phyloP scores from a whole-genome alignment of 1,284 basidiomycete genomes.

The Microbotryum lychnidis-dioicae region DNA sequence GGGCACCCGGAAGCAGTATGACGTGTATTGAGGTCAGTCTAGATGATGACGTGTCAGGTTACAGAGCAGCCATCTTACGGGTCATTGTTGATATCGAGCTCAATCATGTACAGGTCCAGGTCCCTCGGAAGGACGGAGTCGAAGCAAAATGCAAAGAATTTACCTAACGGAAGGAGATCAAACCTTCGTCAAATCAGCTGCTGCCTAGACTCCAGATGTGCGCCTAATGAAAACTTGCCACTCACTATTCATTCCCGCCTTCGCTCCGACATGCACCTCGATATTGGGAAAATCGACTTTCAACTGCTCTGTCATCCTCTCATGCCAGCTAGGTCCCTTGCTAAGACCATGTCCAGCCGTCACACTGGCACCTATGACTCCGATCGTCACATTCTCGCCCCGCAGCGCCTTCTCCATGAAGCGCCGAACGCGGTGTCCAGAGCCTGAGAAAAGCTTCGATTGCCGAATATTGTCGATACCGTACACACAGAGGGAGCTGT shows the following conservation, averaged over 20 bases:
- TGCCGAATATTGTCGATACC: conserved; percentile 19
- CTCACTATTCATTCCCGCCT: conserved; percentile 12
- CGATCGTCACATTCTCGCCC: conserved; percentile 26
- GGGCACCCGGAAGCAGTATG: no score
- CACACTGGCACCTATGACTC: conserved; percentile 29
- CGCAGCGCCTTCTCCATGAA: conserved; percentile 24
- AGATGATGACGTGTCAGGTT: no score
- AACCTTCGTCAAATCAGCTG: not conserved
- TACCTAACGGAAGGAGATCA: not conserved
- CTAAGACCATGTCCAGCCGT: conserved; percentile 15
- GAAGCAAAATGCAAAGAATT: conserved; percentile 24
- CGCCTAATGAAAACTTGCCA: not conserved
- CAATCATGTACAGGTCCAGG: conserved; percentile 23
- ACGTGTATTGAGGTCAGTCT: no score
- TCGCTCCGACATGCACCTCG: conserved; percentile 15
- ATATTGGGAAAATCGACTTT: conserved; percentile 14
- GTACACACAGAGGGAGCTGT: no score
- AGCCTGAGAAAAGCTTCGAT: conserved; percentile 26
- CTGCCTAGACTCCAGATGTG: no score
- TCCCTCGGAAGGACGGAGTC: conserved; percentile 10
- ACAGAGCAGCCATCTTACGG: not conserved
- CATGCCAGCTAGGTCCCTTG: not conserved
- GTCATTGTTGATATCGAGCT: conserved; percentile 18
- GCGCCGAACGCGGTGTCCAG: conserved; percentile 23
- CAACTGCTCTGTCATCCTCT: conserved; percentile 3